phyloP scores from a whole-genome alignment of 768 basidiomycete species.

The Dioszegia crocea region DNA sequence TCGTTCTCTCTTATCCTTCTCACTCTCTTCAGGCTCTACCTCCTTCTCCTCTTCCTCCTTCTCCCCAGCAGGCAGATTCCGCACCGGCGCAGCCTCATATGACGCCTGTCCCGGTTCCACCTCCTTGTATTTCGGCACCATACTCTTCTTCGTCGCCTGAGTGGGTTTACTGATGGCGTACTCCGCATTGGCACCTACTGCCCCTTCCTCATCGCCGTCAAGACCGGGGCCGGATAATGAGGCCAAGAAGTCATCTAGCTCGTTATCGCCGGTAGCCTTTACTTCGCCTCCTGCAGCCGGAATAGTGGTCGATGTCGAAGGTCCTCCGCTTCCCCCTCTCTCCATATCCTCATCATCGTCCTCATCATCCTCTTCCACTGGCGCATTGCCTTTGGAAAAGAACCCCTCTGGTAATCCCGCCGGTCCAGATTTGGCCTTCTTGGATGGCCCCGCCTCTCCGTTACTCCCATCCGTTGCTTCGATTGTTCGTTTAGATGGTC shows the following conservation, averaged over 20 bases:
- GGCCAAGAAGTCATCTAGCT: slow-evolving; percentile 40
- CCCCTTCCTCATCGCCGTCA: neutral
- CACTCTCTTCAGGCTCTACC: slow-evolving; percentile 37
- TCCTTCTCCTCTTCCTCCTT: slow-evolving; percentile 23
- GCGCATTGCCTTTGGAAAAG: slow-evolving; percentile 18
- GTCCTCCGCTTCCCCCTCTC: slow-evolving; percentile 1
- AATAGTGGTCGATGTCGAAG: neutral
- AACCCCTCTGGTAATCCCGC: slow-evolving; percentile 21
- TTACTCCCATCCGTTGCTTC: neutral
- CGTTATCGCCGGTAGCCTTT: slow-evolving; percentile 34
- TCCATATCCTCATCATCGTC: neutral
- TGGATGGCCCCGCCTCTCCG: neutral
- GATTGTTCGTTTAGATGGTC: slow-evolving; percentile 9
- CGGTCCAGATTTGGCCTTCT: slow-evolving; percentile 3
- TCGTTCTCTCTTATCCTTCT: slow-evolving; percentile 32
- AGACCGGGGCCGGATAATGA: slow-evolving; percentile 20
- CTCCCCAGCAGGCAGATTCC: slow-evolving; percentile 33
- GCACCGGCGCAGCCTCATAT: slow-evolving; percentile 43
- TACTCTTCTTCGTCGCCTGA: slow-evolving; percentile 10
- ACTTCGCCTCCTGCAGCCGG: too few relatives aligned
- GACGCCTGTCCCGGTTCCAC: slow-evolving; percentile 32
- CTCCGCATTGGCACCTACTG: neutral
- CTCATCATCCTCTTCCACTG: slow-evolving; percentile 10
- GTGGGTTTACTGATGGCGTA: slow-evolving; percentile 1
- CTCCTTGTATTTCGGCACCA: slow-evolving; percentile 27